Base-by-base conservation (phyloP, 2,329 filamentous ascomycete genomes). In the Annulohypoxylon truncatum region DNA sequence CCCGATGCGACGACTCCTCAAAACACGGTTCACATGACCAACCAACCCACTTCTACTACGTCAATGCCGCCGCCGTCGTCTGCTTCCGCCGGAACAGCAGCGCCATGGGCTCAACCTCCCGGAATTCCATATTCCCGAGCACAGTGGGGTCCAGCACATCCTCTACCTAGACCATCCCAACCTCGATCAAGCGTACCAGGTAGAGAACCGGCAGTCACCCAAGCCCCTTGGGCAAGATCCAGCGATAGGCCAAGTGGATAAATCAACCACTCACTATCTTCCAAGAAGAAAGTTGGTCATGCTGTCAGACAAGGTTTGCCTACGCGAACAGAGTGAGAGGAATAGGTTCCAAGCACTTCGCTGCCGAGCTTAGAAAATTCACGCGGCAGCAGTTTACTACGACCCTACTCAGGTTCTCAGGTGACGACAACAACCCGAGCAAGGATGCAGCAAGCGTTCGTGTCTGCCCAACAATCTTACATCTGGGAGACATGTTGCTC, bases 1-100 rank as follows among this genome's bases (percentile, higher is more conserved):
- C 90, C 90, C 0, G 81, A 86, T 57, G 89, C 90, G 1, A 71
- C 78, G 1, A 71, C 77, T 1, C 84, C 84, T 0, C 73, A 80
- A 5, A 76, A 82, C 22, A 86, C 86, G 5, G 79, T 86, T 0
- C 89, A 92, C 77, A 82, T 88, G 74, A 78, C 80, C 15, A 88
- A 83, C 70, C 87, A 89, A 67, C 85, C 87, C 7, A 70, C 72
- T 10, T 63, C 75, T 7, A 67, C 75, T 51, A 71, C 74, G 4
- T 70, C 75, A 7, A 76, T 75, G 63, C 68, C 75, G 26, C 66
- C 70, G 15, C 68, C 72, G n/a, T 51, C 72, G n/a, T 51, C 68
- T n/a, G 59, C 61, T n/a, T 61, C 71, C 2, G 61, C 55, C 22
- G 80, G 81, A 9, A 83, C 79, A 7, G 76, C 79, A 18, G 82